phyloP scores from a whole-genome alignment of 805 yeast species.

The Myxozyma monticola region DNA sequence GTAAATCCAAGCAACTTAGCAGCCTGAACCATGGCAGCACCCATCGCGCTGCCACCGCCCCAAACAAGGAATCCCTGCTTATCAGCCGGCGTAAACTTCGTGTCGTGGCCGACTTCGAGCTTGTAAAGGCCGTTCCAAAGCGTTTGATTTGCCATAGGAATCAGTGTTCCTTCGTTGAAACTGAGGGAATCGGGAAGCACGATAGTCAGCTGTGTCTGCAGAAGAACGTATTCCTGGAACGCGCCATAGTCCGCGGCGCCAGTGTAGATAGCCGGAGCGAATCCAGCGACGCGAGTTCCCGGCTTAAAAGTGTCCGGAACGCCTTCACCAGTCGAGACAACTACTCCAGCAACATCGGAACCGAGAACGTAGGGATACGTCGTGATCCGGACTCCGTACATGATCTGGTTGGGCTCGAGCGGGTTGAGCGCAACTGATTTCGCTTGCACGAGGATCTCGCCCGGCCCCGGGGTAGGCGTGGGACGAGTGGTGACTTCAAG shows the following conservation, averaged over 20 bases:
- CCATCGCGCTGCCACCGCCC: slow-evolving; percentile 72
- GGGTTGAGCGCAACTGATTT: slow-evolving; percentile 32
- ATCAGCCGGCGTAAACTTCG: slow-evolving; percentile 4
- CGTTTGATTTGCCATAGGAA: slow-evolving; percentile 31
- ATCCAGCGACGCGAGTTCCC: slow-evolving; percentile 30
- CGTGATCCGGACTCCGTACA: neutral
- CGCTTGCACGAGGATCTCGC: neutral
- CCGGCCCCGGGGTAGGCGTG: neutral
- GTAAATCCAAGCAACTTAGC: slow-evolving; percentile 53
- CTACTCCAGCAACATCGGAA: slow-evolving; percentile 33
- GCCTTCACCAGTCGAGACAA: slow-evolving; percentile 32
- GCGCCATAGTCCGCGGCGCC: slow-evolving; percentile 10
- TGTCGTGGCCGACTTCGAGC: neutral
- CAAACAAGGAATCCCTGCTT: slow-evolving; percentile 47
- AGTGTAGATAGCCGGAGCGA: neutral
- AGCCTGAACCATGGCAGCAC: slow-evolving; percentile 58
- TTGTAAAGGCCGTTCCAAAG: slow-evolving; percentile 11
- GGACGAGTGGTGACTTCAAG: neutral
- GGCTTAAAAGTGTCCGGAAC: slow-evolving; percentile 26
- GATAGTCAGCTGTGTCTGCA: slow-evolving; percentile 15
- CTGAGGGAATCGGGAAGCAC: slow-evolving; percentile 27
- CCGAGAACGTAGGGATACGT: slow-evolving; percentile 31
- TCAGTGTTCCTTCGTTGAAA: slow-evolving; percentile 26
- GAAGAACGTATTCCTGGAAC: slow-evolving; percentile 28
- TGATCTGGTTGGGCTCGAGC: slow-evolving; percentile 28